Base-by-base conservation (phyloP, 768 basidiomycete genomes). In the Coprinopsis strossmayeri region DNA sequence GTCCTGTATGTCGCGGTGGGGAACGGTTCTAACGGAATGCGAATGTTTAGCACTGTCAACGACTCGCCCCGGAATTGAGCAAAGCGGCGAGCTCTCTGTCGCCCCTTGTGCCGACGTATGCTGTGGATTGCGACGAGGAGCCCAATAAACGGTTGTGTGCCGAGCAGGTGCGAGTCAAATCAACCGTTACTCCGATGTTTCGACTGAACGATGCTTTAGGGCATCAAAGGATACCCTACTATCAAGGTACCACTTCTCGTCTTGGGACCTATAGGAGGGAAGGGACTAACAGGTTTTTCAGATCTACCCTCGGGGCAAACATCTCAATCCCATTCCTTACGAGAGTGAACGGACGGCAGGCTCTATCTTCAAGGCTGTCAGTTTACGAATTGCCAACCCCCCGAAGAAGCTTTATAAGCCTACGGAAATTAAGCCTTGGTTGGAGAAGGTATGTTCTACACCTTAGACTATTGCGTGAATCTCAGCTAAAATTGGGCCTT, bases 201-300 rank as follows among this genome's bases (percentile, higher is more conserved):
- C n/a, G n/a, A n/a, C n/a, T n/a, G n/a, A n/a, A n/a, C 11, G 37
- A 13, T 38, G 12, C n/a, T 38, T 12, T 18, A 38, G 78, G 81
- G 81, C 12, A 79, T 96, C 18, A 73, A 93, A 66, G 93, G 93
- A 2, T 97, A 93, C 76, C 93, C 93, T 2, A 96, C 93, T 2
- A 72, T 97, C 63, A 97, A 97, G 71, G 82, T 84, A 38, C 9
- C 34, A 41, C 5, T 5, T 3, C 21, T 21, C 12, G 7, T 15
- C 4, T 26, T 25, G 5, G 13, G 26, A 17, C 3, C 15, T 17
- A 27, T 41, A 38, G 7, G 9, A 38, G 7, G 37, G 9, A 9
- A 15, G 11, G 15, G 27, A 23, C n/a, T 17, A n/a, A 13, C 30
- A 18, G 43, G 18, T 45, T 30, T 40, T 15, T 39, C 45, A 86